phyloP scores from a whole-genome alignment of 2,329 filamentous ascomycete species.

The Curvularia spicifera region DNA sequence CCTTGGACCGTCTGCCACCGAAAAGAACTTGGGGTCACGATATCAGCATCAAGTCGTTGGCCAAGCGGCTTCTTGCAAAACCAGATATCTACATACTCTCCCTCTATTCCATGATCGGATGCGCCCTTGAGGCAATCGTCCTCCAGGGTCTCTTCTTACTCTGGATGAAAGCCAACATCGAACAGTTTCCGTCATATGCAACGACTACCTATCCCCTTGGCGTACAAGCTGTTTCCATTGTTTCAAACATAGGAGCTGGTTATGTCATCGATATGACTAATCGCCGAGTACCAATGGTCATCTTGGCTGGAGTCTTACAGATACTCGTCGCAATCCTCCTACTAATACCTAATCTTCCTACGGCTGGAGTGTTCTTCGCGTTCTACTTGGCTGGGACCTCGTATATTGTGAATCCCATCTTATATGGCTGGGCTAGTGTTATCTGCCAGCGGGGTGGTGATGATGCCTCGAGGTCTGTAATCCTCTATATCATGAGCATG shows the following conservation, averaged over 20 bases:
- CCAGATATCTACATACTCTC: conserved; percentile 50
- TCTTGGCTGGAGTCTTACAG: conserved; percentile 44
- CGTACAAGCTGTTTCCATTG: conserved; percentile 63
- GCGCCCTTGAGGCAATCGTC: conserved; percentile 47
- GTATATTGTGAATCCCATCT: conserved; percentile 52
- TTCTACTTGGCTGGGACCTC: conserved; percentile 50
- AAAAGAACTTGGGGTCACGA: conserved; percentile 35
- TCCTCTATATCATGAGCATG: conserved; percentile 53
- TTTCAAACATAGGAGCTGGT: conserved; percentile 53
- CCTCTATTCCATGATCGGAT: conserved; percentile 48
- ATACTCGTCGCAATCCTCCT: conserved; percentile 44
- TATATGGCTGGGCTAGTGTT: conserved; percentile 52
- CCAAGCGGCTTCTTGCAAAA: conserved; percentile 30
- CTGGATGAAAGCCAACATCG: conserved; percentile 33
- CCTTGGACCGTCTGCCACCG: conserved; percentile 34
- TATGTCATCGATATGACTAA: conserved; percentile 50
- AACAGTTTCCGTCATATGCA: conserved; percentile 51
- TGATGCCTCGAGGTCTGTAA: conserved; percentile 52
- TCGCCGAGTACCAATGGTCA: conserved; percentile 45
- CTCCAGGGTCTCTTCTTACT: conserved; percentile 36
- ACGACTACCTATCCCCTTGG: conserved; percentile 65
- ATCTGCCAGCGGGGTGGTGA: conserved; percentile 50
- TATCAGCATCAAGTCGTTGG: conserved; percentile 32
- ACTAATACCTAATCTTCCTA: conserved; percentile 42
- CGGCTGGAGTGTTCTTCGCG: conserved; percentile 46